Conservation (phyloP, 2,329 filamentous ascomycete species). For the Cercospora berteroae region DNA sequence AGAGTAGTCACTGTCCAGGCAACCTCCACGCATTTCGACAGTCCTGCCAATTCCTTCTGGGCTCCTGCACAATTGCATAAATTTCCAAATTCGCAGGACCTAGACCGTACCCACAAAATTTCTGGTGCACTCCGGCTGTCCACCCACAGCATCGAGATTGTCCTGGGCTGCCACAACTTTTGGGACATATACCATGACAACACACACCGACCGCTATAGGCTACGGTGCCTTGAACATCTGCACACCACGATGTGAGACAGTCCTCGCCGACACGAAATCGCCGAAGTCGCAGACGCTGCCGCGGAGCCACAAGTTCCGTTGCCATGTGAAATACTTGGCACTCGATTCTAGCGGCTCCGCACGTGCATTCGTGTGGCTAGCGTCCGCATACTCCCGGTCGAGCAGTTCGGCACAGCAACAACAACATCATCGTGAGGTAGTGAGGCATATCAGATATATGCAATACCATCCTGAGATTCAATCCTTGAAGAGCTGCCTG, state of each 20-base stretch:
- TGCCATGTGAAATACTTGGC: constrained; percentile 13
- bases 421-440: not conserved
- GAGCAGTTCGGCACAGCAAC: not conserved
- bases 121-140: not conserved
- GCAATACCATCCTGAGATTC: not conserved
- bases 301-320: constrained; percentile 8
- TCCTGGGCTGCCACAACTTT: not conserved
- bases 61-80: not conserved
- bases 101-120: not conserved
- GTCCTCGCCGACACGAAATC: not conserved
- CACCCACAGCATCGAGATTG: not conserved
- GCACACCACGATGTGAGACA: not conserved
- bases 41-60: not conserved
- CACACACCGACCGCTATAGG: not conserved
- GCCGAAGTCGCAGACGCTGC: constrained; percentile 11
- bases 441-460: not conserved
- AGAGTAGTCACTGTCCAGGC: not conserved
- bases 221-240: not conserved
- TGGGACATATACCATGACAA: not conserved
- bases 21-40: not conserved
- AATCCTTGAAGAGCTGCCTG: not conserved
- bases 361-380: constrained; percentile 5
- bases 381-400: constrained; percentile 8
- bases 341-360: constrained; percentile 3
- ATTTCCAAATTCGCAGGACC: not conserved